These are phyloP conservation scores for Clavariopsis aquatica DNA, from an alignment of 495 filamentous ascomycete genomes.

Conservation along the genomic window DNA sequence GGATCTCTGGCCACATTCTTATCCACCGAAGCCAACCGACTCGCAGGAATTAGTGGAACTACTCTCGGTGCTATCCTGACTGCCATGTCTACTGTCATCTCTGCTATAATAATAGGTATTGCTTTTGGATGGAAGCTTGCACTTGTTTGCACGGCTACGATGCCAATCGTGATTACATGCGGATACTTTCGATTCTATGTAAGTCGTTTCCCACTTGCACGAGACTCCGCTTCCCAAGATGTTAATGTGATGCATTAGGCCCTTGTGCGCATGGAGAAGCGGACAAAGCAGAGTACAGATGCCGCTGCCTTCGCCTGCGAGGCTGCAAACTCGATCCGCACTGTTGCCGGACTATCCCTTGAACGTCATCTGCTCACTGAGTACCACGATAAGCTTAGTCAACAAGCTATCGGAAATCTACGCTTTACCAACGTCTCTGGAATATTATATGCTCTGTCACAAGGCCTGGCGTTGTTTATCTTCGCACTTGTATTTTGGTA, in stretches of 20 bases:
- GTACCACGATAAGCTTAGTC: slow-evolving; percentile 66
- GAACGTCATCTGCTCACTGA: slow-evolving; percentile 74
- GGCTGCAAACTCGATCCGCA: slow-evolving; percentile 86
- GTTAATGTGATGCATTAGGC: slow-evolving; percentile 45
- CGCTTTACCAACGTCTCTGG: slow-evolving; percentile 68
- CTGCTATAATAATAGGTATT: slow-evolving; percentile 64
- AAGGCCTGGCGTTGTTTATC: slow-evolving; percentile 76
- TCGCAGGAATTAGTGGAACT: slow-evolving; percentile 77
- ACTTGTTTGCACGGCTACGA: slow-evolving; percentile 74
- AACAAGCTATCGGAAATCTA: slow-evolving; percentile 63
- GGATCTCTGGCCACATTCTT: slow-evolving; percentile 84
- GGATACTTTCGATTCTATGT: slow-evolving; percentile 76
- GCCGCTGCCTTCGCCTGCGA: slow-evolving; percentile 87
- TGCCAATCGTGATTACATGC: slow-evolving; percentile 75
- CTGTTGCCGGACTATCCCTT: slow-evolving; percentile 84
- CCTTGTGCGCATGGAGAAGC: slow-evolving; percentile 71
- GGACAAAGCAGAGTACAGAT: slow-evolving; percentile 71
- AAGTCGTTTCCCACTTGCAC: not conserved
- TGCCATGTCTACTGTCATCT: slow-evolving; percentile 70
- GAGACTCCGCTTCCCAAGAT: not conserved
- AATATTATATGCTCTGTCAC: slow-evolving; percentile 73
- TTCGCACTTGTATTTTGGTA: slow-evolving; percentile 95
- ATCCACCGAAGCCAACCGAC: slow-evolving; percentile 80
- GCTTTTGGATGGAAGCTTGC: slow-evolving; percentile 88
- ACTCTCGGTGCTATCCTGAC: slow-evolving; percentile 80